Percentiles rank a stretch among this genome's conserved stretches.
Conservation (phyloP, 2,329 filamentous ascomycete genomes). For the Akanthomyces dipterigenus region DNA sequence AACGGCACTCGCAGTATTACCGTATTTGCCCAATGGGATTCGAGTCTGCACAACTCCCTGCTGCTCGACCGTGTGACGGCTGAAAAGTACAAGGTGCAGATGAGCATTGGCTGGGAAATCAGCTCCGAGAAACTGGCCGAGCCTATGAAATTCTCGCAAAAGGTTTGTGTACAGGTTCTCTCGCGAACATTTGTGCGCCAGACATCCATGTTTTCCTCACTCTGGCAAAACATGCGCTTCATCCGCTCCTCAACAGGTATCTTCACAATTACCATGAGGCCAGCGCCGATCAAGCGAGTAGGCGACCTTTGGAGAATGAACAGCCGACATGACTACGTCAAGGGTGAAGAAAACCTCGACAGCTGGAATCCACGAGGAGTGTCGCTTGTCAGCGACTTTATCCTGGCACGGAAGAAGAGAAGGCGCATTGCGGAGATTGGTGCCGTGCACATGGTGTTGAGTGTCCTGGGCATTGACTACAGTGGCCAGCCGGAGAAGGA, state of each 20-base stretch:
- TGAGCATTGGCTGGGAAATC: conserved; percentile 81
- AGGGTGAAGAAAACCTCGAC: conserved; percentile 81
- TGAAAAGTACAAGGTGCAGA: conserved; percentile 88
- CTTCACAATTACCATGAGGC: conserved; percentile 80
- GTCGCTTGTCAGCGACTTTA: conserved; percentile 83
- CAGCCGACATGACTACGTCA: conserved; percentile 90
- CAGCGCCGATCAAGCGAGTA: conserved; percentile 81
- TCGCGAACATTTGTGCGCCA: conserved; percentile 79
- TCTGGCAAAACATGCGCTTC: conserved; percentile 80
- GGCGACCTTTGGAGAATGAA: conserved; percentile 96
- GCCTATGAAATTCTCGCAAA: conserved; percentile 79
- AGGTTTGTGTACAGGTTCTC: conserved; percentile 75
- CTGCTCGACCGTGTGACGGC: conserved; percentile 87
- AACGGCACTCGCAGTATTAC: conserved; percentile 87
- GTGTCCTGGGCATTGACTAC: conserved; percentile 46
- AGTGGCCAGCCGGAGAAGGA: conserved; percentile 25
- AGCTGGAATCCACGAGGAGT: conserved; percentile 87
- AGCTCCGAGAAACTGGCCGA: conserved; percentile 76
- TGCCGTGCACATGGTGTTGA: conserved; percentile 60
- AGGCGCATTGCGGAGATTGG: conserved; percentile 74
- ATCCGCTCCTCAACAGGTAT: conserved; percentile 82
- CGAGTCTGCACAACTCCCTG: conserved; percentile 84
- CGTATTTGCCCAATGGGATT: conserved; percentile 93
- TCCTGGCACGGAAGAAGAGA: conserved; percentile 66
- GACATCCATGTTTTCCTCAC: conserved; percentile 75